Percentiles rank a stretch among this genome's conserved stretches.
These are phyloP conservation scores for Juglanconis sp. DNA, from an alignment of 2,329 filamentous ascomycete genomes.

Conservation along the genomic window DNA sequence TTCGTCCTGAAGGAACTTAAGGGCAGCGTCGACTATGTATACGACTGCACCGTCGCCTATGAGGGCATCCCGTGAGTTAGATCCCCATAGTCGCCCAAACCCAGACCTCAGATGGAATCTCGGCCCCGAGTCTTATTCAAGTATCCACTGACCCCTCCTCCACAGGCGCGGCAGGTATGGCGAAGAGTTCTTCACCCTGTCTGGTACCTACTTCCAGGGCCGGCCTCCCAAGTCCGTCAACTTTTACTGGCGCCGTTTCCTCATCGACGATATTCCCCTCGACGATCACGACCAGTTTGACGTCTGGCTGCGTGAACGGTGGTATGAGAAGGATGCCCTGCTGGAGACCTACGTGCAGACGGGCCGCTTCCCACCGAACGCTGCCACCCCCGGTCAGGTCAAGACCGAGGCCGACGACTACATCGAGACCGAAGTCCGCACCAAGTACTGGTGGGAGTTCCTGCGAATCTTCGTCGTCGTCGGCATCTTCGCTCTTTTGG, in stretches of 20 bases:
- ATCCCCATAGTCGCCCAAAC: no score
- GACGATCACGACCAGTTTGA: slow-evolving; percentile 74
- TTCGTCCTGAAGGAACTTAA: slow-evolving; percentile 77
- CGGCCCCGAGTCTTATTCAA: background rate
- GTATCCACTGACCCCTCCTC: background rate
- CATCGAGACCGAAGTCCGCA: slow-evolving; percentile 58
- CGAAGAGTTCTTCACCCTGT: slow-evolving; percentile 85
- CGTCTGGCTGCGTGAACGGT: slow-evolving; percentile 77
- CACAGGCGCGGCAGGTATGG: slow-evolving; percentile 73
- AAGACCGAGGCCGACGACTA: slow-evolving; percentile 33
- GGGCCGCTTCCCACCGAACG: slow-evolving; percentile 74
- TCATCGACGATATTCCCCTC: slow-evolving; percentile 75
- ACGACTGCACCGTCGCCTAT: slow-evolving; percentile 93
- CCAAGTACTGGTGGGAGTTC: slow-evolving; percentile 53
- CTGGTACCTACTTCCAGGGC: slow-evolving; percentile 84
- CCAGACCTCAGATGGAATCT: background rate
- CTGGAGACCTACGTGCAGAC: slow-evolving; percentile 79
- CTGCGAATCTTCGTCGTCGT: slow-evolving; percentile 51
- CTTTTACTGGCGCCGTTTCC: slow-evolving; percentile 91
- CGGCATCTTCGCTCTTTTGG: slow-evolving; percentile 40
- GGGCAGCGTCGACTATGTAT: slow-evolving; percentile 74
- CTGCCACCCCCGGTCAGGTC: slow-evolving; percentile 38
- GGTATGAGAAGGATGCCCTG: slow-evolving; percentile 88
- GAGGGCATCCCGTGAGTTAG: slow-evolving; percentile 81
- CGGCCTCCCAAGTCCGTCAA: slow-evolving; percentile 92